Conservation (phyloP, 2,329 filamentous ascomycete genomes). For the Dissoconium aciculare region DNA sequence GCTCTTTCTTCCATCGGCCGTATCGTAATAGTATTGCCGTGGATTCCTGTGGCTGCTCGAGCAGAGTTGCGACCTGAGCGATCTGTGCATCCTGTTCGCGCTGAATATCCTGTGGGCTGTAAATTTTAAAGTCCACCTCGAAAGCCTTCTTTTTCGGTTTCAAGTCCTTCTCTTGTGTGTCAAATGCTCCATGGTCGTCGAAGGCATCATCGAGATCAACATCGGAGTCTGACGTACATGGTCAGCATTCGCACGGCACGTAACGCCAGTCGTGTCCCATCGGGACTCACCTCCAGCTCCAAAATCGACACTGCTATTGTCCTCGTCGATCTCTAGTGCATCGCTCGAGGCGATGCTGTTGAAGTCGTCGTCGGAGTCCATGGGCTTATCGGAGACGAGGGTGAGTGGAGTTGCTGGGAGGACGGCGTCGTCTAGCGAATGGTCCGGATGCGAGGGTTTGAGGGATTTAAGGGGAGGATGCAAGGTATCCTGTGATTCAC, state of each 20-base stretch:
- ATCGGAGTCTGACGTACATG: slow-evolving; percentile 31
- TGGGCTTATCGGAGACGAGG: slow-evolving; percentile 37
- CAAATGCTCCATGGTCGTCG: slow-evolving; percentile 44
- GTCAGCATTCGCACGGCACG: slow-evolving; percentile 4
- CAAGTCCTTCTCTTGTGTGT: slow-evolving; percentile 53
- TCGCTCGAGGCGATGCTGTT: slow-evolving; percentile 73
- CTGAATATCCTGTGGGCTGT: slow-evolving; percentile 66
- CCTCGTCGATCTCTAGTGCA: slow-evolving; percentile 43
- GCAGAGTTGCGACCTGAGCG: slow-evolving; percentile 76
- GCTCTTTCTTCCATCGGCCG: slow-evolving; percentile 92
- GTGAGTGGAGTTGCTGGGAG: slow-evolving; percentile 37
- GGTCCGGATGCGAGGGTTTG: slow-evolving; percentile 22
- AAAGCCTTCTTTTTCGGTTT: slow-evolving; percentile 61
- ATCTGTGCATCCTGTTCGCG: slow-evolving; percentile 74
- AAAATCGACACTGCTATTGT: slow-evolving; percentile 50
- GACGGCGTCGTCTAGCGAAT: slow-evolving; percentile 24
- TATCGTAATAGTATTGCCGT: slow-evolving; percentile 79
- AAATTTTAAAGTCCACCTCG: slow-evolving; percentile 73
- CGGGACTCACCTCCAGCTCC: slow-evolving; percentile 26
- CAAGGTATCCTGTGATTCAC: slow-evolving; percentile 22
- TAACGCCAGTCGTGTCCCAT: neutral
- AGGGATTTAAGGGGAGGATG: slow-evolving; percentile 20
- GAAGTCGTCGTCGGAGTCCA: slow-evolving; percentile 95
- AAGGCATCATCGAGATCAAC: slow-evolving; percentile 39
- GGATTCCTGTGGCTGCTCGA: slow-evolving; percentile 78